phyloP scores from a whole-genome alignment of 192 early-diverging fungal genomes.

The Podila clonocystis region DNA sequence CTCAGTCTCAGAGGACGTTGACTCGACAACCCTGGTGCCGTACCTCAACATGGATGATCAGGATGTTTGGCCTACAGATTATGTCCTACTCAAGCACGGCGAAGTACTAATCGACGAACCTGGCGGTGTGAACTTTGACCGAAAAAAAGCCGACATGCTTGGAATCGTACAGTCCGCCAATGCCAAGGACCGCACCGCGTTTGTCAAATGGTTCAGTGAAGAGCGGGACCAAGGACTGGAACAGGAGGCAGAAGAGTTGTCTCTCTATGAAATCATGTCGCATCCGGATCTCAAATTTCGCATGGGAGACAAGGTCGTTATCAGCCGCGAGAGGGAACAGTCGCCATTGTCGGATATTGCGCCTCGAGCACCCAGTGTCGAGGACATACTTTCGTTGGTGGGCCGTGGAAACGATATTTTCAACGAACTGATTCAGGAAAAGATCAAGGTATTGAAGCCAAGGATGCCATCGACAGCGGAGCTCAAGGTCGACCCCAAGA shows the following conservation, averaged over 20 bases:
- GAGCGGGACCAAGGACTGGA: slow-evolving; percentile 50
- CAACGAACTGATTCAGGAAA: slow-evolving; percentile 16
- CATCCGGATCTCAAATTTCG: slow-evolving; percentile 51
- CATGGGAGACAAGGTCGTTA: slow-evolving; percentile 47
- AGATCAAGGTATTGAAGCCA: neutral
- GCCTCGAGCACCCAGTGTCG: slow-evolving; percentile 46
- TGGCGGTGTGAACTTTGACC: slow-evolving; percentile 37
- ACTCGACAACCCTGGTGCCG: slow-evolving; percentile 33
- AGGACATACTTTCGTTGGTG: slow-evolving; percentile 28
- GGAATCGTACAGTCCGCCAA: slow-evolving; percentile 54
- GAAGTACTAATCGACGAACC: slow-evolving; percentile 40
- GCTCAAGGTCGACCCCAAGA: slow-evolving; percentile 7
- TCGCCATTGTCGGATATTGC: slow-evolving; percentile 36
- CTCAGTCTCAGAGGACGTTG: slow-evolving; percentile 18
- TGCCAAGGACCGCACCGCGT: slow-evolving; percentile 35
- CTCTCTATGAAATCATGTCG: slow-evolving; percentile 53
- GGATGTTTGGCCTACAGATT: slow-evolving; percentile 57
- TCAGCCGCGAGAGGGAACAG: slow-evolving; percentile 40
- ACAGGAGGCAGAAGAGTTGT: slow-evolving; percentile 40
- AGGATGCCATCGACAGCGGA: neutral
- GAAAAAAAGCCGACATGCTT: slow-evolving; percentile 45
- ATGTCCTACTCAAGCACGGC: slow-evolving; percentile 44
- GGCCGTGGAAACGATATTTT: slow-evolving; percentile 40
- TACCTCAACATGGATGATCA: slow-evolving; percentile 57
- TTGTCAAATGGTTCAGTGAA: slow-evolving; percentile 56